Percentiles rank a stretch among this genome's conserved stretches.
Evolutionary conservation across 768 basidiomycete species (phyloP).

Genomic region (Aureoboletus auriporus): DNA sequence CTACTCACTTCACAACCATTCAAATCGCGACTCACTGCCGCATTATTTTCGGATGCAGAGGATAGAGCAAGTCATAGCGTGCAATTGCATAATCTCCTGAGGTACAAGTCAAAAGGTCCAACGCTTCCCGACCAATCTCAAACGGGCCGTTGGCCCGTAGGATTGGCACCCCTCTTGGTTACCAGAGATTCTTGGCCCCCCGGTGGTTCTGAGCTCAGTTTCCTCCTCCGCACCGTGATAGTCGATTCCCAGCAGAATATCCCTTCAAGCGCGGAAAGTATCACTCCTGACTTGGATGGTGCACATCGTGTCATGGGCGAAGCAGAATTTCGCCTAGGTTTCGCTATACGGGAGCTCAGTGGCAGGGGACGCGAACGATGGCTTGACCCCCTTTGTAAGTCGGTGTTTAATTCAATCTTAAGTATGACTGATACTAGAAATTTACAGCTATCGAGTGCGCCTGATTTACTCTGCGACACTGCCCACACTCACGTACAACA

Average conservation of each 20-base stretch:
- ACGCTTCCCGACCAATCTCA: slow-evolving; percentile 19
- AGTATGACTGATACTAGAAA: slow-evolving; percentile 2
- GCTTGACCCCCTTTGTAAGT: slow-evolving; percentile 78
- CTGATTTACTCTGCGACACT: not conserved
- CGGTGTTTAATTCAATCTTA: not conserved
- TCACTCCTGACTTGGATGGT: slow-evolving; percentile 29
- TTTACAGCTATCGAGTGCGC: slow-evolving; percentile 21
- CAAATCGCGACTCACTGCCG: slow-evolving; percentile 60
- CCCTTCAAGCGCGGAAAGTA: slow-evolving; percentile 12
- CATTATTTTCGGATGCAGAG: slow-evolving; percentile 75
- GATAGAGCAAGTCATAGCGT: slow-evolving; percentile 38
- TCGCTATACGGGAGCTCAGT: slow-evolving; percentile 73
- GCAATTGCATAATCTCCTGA: slow-evolving; percentile 21
- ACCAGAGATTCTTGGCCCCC: slow-evolving; percentile 83
- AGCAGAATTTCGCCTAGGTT: slow-evolving; percentile 74
- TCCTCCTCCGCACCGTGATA: slow-evolving; percentile 78
- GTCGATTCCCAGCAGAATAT: slow-evolving; percentile 64
- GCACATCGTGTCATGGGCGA: slow-evolving; percentile 45
- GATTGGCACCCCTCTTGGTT: slow-evolving; percentile 68
- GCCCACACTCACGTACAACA: slow-evolving; percentile 25
- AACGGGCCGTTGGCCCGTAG: slow-evolving; percentile 54
- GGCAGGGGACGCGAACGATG: slow-evolving; percentile 69
- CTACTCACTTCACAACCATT: slow-evolving; percentile 71
- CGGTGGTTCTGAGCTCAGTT: slow-evolving; percentile 79
- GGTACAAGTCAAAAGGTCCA: slow-evolving; percentile 13